Evolutionary conservation across 2,329 filamentous ascomycete species (phyloP), one percentile per base, ranked within the genome.

Genomic region (Clarireedia monteithiana): DNA sequence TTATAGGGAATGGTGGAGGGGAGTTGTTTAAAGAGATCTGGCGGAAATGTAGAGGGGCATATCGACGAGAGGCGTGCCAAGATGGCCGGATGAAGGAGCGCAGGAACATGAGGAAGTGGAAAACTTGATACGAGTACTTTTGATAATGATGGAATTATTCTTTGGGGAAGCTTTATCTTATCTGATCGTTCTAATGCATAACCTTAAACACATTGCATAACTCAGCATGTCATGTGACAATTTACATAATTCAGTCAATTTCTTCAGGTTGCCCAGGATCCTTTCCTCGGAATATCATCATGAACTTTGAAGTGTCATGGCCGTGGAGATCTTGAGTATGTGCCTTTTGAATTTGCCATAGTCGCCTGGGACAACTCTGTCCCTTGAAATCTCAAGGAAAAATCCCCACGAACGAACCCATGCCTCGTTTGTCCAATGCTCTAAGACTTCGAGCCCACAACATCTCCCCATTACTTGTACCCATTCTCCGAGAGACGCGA

Each of bases 361-460:
- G 12, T 34, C 10, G 10, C 9, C 30, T 34, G 30, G 10, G 9
- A 12, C 2, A 34, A 34, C 27, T 30, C 10, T 10, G 27, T 30
- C 12, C 12, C 30, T 12, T 14, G 10, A 12, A 34, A 34, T 12
- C 30, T 10, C 5, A 34, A 34, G 30, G 10, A 12, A 34, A 12
- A 12, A 3, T 12, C 12, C 5, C 30, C 10, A 4, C 9, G 15
- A 42, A 39, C 38, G 44, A 6, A 17, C 52, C 39, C 48, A 85
- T 85, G 83, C 84, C 86, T 61, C 83, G 85, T 61, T 74, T 88
- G 50, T 70, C 77, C n/a, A 82, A 79, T 42, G 72, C 74, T 36
- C 73, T 86, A 48, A 69, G 86, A 58, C 75, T 76, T 60, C 74
- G 71, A 63, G 84, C 84, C 57, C 72, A 72, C 59, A 67, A 69